These are phyloP conservation scores for Phytophthora aleatoria DNA, from an alignment of 352 stramenopile genomes.

Conservation along the genomic window DNA sequence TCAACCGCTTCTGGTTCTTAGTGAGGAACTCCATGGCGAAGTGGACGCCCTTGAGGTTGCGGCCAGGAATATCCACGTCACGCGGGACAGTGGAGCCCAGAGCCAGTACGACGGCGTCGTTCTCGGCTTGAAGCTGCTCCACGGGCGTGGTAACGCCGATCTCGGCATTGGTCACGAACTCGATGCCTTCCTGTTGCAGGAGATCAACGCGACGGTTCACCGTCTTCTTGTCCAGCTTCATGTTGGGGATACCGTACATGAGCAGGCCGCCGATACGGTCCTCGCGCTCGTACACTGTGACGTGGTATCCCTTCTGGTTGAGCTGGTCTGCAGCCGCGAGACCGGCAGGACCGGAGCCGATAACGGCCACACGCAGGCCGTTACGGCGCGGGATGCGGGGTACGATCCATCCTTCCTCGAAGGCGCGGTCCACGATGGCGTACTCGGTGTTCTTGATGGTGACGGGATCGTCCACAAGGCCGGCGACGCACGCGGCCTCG, in stretches of 20 bases:
- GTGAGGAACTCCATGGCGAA: slow-evolving; percentile 98
- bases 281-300: slow-evolving; percentile 97
- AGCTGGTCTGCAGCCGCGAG: slow-evolving; percentile 96
- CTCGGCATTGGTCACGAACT: slow-evolving; percentile 96
- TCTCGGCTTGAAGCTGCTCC: slow-evolving; percentile 62
- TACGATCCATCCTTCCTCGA: slow-evolving; percentile 95
- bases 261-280: slow-evolving; percentile 96
- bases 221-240: slow-evolving; percentile 98
- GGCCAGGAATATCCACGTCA: slow-evolving; percentile 89
- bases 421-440: slow-evolving; percentile 96
- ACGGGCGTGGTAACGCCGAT: slow-evolving; percentile 91
- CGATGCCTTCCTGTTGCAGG: slow-evolving; percentile 95
- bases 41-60: slow-evolving; percentile 95
- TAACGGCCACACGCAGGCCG: slow-evolving; percentile 95
- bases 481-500: slow-evolving; percentile 95
- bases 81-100: slow-evolving; percentile 95
- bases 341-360: slow-evolving; percentile 93
- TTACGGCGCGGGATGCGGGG: slow-evolving; percentile 93
- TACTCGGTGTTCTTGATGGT: slow-evolving; percentile 99
- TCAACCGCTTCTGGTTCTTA: slow-evolving; percentile 97
- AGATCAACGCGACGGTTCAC: slow-evolving; percentile 95
- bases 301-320: slow-evolving; percentile 98
- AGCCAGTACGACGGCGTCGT: slow-evolving; percentile 95
- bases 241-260: slow-evolving; percentile 99
- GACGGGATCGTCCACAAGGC: slow-evolving; percentile 95